Evolutionary conservation across 2,329 filamentous ascomycete genomes (phyloP).

Genomic region (Colletotrichum sp.): DNA sequence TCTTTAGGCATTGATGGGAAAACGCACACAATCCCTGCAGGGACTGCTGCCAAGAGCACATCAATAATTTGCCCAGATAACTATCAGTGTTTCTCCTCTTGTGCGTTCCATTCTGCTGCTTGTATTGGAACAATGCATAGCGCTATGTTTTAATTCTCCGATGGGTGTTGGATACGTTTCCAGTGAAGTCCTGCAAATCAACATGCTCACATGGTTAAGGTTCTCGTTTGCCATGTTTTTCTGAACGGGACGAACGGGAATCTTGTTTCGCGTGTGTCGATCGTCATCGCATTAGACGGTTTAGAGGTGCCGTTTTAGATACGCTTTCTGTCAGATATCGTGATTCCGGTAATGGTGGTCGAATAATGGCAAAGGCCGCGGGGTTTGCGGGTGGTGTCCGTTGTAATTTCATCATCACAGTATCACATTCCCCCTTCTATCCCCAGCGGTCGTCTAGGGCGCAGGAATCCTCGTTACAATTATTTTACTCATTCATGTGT

Average conservation of each 20-base stretch:
- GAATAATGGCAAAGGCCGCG: not conserved
- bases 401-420: not conserved
- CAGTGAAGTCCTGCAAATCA: not conserved
- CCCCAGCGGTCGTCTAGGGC: fast-evolving
- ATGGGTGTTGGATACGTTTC: fast-evolving
- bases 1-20: not conserved
- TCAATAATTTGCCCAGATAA: not conserved
- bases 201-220: not conserved
- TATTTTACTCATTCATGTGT: not conserved
- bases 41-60: not conserved
- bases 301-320: not conserved
- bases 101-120: not conserved
- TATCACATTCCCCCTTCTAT: not conserved
- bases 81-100: not conserved
- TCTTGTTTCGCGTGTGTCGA: not conserved
- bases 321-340: not conserved
- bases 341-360: fast-evolving
- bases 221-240: not conserved
- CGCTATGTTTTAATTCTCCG: not conserved
- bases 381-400: not conserved
- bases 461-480: not conserved
- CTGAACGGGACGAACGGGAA: not conserved
- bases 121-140: not conserved
- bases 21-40: not conserved
- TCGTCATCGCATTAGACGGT: not conserved